These are phyloP conservation scores for Beauveria sp. DNA, from an alignment of 2,329 filamentous ascomycete species.

Conservation along the genomic window DNA sequence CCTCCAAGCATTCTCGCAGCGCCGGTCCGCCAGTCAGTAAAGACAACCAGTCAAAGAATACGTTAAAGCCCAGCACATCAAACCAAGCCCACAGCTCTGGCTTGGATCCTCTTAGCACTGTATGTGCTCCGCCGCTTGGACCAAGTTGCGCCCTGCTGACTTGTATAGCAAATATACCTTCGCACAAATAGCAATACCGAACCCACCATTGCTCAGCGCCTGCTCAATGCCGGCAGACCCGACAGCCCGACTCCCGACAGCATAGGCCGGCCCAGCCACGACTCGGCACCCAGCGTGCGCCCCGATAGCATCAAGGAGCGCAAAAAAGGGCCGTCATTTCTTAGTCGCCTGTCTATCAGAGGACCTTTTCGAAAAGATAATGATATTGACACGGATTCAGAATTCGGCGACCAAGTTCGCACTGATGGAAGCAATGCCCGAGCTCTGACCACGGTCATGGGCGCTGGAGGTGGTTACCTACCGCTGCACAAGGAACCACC, in stretches of 20 bases:
- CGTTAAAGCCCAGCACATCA: constrained; percentile 20
- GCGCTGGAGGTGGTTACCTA: constrained; percentile 62
- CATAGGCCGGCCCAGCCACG: constrained; percentile 32
- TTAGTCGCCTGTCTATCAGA: constrained; percentile 71
- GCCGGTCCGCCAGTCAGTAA: constrained; percentile 15
- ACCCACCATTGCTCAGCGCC: constrained; percentile 44
- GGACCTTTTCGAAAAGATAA: constrained; percentile 66
- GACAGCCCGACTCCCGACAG: constrained; percentile 43
- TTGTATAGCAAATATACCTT: constrained; percentile 30
- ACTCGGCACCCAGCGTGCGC: constrained; percentile 26
- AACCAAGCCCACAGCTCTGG: constrained; percentile 20
- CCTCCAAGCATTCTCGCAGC: constrained; percentile 8
- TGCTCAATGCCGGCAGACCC: constrained; percentile 43
- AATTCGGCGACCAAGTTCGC: constrained; percentile 9
- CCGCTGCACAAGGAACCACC: constrained; percentile 84
- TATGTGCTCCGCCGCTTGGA: constrained; percentile 12
- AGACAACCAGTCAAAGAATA: constrained; percentile 23
- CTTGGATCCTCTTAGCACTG: constrained; percentile 32
- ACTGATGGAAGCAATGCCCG: constrained; percentile 76
- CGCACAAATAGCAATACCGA: constrained; percentile 29
- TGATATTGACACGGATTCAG: constrained; percentile 47
- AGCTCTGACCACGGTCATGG: constrained; percentile 71
- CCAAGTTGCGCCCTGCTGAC: neutral
- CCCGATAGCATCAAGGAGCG: constrained; percentile 9
- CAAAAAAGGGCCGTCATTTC: constrained; percentile 83